Percentiles rank a stretch among this genome's conserved stretches.
phyloP scores from a whole-genome alignment of 306 rosid genomes.

The Lagenaria siceraria region DNA sequence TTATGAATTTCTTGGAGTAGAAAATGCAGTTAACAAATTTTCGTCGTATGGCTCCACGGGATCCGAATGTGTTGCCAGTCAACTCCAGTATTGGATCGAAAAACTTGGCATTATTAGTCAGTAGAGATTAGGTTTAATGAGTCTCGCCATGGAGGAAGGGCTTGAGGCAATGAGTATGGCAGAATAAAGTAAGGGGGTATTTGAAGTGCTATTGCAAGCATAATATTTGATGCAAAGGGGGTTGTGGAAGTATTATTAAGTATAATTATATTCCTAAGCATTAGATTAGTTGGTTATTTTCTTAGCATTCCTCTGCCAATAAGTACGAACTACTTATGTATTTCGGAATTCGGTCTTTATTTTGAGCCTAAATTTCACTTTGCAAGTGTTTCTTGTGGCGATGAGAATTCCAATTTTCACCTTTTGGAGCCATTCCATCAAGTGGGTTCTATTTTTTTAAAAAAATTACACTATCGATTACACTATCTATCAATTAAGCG shows the following conservation, averaged over 20 bases:
- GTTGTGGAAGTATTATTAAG: not conserved
- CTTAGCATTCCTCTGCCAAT: not conserved
- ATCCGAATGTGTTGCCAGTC: slow-evolving; percentile 67
- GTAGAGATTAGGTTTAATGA: not conserved
- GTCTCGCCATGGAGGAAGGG: not conserved
- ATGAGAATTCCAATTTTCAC: not conserved
- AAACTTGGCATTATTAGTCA: slow-evolving; percentile 36
- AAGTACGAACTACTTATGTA: not conserved
- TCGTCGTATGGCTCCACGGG: slow-evolving; percentile 89
- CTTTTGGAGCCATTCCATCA: not conserved
- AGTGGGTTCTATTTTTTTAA: not conserved
- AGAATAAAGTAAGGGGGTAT: not conserved
- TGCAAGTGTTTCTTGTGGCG: not conserved
- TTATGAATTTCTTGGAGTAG: slow-evolving; percentile 76
- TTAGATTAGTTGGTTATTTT: not conserved
- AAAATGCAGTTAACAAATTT: slow-evolving; percentile 65
- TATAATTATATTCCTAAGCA: not conserved
- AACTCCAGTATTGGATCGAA: slow-evolving; percentile 50
- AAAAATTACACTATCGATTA: no score
- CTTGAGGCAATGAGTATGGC: not conserved
- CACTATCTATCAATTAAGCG: no score
- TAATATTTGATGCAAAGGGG: not conserved
- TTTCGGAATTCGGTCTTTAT: not conserved
- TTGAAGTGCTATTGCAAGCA: not conserved
- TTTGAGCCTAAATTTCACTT: not conserved